A percentile compares a stretch with the other conserved stretches of the same genome.
Evolutionary conservation across 2,329 filamentous ascomycete species (phyloP).

Genomic region (Xylaria digitata): DNA sequence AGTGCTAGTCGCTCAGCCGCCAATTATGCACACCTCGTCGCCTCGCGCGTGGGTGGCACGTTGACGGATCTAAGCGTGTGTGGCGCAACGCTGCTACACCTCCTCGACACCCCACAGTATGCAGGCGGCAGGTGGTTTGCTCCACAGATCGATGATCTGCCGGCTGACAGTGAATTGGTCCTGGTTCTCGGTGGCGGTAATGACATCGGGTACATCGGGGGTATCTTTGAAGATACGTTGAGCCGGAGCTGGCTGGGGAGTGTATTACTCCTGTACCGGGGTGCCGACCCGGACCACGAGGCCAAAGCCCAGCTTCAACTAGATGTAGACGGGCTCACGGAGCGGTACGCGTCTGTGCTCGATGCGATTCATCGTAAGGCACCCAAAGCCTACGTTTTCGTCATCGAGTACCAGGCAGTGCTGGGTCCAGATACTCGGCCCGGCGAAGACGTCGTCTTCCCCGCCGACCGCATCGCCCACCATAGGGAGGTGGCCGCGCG

Average conservation of each 20-base stretch:
- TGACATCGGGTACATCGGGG: constrained; percentile 53
- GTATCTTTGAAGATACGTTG: constrained; percentile 50
- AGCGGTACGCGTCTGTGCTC: constrained; percentile 44
- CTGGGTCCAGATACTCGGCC: constrained; percentile 47
- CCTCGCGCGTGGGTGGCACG: constrained; percentile 40
- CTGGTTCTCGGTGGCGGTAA: constrained; percentile 54
- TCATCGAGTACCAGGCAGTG: constrained; percentile 55
- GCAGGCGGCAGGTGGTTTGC: constrained; percentile 44
- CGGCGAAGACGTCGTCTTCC: constrained; percentile 45
- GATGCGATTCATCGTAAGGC: constrained; percentile 51
- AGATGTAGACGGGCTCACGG: constrained; percentile 43
- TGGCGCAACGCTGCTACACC: constrained; percentile 54
- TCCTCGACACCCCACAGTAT: constrained; percentile 51
- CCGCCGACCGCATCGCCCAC: constrained; percentile 43
- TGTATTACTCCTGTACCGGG: constrained; percentile 24
- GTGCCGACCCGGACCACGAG: constrained; percentile 34
- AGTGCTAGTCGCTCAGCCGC: constrained; percentile 49
- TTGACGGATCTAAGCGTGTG: constrained; percentile 52
- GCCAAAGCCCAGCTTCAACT: constrained; percentile 22
- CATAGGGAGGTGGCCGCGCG: constrained; percentile 42
- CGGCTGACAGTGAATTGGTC: constrained; percentile 52
- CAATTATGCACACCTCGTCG: constrained; percentile 53
- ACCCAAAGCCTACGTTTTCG: constrained; percentile 56
- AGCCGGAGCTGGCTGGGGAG: constrained; percentile 36
- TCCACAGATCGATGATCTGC: constrained; percentile 52